phyloP scores from a whole-genome alignment of 768 basidiomycete species.

The Lenzites betulinus region DNA sequence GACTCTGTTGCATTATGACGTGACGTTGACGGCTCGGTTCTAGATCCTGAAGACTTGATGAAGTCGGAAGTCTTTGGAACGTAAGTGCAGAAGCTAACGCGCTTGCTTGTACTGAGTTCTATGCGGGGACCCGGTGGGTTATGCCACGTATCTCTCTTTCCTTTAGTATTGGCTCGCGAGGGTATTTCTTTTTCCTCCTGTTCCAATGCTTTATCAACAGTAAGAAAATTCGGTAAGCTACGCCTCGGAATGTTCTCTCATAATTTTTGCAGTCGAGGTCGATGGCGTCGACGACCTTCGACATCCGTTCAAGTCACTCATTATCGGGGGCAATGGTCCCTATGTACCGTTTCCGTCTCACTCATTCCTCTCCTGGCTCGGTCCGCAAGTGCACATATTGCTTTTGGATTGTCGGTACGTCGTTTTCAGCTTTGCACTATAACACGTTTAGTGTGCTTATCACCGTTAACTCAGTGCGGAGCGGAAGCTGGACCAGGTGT shows the following conservation, averaged over 20 bases:
- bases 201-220: constrained; percentile 93
- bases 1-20: not conserved
- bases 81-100: constrained; percentile 41
- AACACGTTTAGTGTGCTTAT: not conserved
- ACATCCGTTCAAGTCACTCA: constrained; percentile 69
- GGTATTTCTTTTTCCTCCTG: constrained; percentile 90
- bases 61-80: constrained; percentile 67
- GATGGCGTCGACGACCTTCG: constrained; percentile 73
- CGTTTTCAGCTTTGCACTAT: not conserved
- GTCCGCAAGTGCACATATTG: constrained; percentile 74
- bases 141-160: constrained; percentile 9
- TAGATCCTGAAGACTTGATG: constrained; percentile 84
- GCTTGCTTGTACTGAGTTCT: not conserved
- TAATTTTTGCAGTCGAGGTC: constrained; percentile 50
- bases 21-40: constrained; percentile 7
- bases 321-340: constrained; percentile 76
- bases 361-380: constrained; percentile 78
- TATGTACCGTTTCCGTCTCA: constrained; percentile 83
- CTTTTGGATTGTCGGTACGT: constrained; percentile 81
- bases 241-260: not conserved
- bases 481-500: constrained; percentile 79
- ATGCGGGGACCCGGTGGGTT: not conserved
- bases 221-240: constrained; percentile 34
- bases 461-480: constrained; percentile 61
- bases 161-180: constrained; percentile 74